phyloP scores from a whole-genome alignment of 2,329 filamentous ascomycete species.

The Lecanosticta acicola region DNA sequence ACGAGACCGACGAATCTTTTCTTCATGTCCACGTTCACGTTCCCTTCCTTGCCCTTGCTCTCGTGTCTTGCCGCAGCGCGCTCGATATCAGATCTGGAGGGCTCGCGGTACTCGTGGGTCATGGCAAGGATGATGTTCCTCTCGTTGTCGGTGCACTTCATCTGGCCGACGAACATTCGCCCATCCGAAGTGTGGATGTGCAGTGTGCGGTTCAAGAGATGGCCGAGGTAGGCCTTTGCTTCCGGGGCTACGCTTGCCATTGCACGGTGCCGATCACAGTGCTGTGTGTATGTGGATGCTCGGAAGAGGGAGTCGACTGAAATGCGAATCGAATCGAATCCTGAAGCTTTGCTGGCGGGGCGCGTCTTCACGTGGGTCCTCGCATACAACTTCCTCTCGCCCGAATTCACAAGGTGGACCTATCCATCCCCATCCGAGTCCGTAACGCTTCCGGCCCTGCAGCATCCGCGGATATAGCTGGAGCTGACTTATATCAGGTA shows the following conservation, averaged over 20 bases:
- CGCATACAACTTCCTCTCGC: not conserved
- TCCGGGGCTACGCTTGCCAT: conserved; percentile 4
- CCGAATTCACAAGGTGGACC: too few relatives aligned
- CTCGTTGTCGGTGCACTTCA: conserved; percentile 93
- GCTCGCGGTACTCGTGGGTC: conserved; percentile 84
- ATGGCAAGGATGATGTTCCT: conserved; percentile 75
- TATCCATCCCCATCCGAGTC: not conserved
- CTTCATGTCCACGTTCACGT: conserved; percentile 64
- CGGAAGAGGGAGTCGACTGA: not conserved
- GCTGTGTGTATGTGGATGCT: too few relatives aligned
- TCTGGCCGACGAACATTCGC: conserved; percentile 80
- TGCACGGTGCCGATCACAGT: too few relatives aligned
- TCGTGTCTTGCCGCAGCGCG: conserved; percentile 31
- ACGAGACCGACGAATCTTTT: conserved; percentile 84
- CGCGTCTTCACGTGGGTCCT: not conserved
- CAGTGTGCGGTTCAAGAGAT: conserved; percentile 56
- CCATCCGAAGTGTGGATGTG: conserved; percentile 75
- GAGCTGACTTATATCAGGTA: not conserved
- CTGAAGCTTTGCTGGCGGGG: not conserved
- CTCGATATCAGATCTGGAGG: conserved; percentile 44
- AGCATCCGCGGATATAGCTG: conserved; percentile 6
- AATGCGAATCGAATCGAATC: not conserved
- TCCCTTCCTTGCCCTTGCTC: conserved; percentile 27
- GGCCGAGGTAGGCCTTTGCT: conserved; percentile 26
- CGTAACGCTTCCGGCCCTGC: conserved; percentile 4